Percentiles rank a stretch among this genome's conserved stretches.
Evolutionary conservation across 1,139 yeast species (phyloP).

Genomic region (Sugiyamaella xylanicola): DNA sequence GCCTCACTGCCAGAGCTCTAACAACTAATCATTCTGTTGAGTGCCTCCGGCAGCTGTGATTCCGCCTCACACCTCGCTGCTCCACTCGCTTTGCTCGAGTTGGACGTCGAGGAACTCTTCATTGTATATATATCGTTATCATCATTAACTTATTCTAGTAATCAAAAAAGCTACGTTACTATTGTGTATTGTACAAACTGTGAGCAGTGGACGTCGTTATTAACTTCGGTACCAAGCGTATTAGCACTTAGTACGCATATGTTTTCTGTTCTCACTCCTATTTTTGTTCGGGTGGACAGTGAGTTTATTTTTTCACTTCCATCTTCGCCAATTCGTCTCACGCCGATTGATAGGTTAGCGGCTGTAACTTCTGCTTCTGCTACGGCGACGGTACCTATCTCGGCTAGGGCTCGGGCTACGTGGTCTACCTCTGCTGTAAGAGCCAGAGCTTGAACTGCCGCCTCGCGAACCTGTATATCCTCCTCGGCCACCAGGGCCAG

Average conservation of each 20-base stretch:
- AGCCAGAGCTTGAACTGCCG: background rate
- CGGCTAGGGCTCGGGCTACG: slow-evolving; percentile 10
- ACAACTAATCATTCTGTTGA: too few species aligned
- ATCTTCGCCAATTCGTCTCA: too few species aligned
- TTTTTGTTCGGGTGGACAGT: too few species aligned
- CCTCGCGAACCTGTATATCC: slow-evolving; percentile 12
- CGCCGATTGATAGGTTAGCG: background rate
- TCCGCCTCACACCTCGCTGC: too few species aligned
- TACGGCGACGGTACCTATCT: slow-evolving; percentile 3
- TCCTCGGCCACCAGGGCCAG: slow-evolving; percentile 17
- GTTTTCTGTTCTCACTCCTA: too few species aligned
- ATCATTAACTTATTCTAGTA: slow-evolving; percentile 1
- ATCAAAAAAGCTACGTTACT: background rate
- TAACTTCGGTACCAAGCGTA: too few species aligned
- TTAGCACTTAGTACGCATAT: too few species aligned
- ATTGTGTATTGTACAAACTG: background rate
- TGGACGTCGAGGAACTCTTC: too few species aligned
- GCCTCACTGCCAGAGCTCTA: background rate
- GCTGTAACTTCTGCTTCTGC: slow-evolving; percentile 10
- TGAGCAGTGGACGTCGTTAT: background rate
- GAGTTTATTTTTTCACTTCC: too few species aligned
- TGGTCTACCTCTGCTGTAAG: background rate
- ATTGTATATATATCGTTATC: slow-evolving; percentile 11
- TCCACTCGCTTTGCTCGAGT: too few species aligned
- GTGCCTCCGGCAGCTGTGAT: too few species aligned